Evolutionary conservation across 768 basidiomycete genomes (phyloP).

Genomic region (Saitozyma podzolica): DNA sequence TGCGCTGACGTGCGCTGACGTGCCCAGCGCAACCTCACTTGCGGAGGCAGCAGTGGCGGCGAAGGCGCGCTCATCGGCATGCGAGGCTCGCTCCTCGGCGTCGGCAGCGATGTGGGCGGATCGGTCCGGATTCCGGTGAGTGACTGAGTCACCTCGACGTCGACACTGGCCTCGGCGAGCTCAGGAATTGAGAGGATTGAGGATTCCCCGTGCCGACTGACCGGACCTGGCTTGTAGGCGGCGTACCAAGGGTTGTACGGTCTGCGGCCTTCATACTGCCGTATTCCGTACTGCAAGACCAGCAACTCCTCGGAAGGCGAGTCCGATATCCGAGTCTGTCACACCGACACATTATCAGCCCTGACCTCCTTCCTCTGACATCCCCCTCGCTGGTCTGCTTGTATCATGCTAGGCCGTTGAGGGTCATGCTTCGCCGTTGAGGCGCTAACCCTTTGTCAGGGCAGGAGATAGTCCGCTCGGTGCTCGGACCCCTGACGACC

Average conservation of each 20-base stretch:
- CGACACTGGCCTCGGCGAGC: conserved; percentile 2
- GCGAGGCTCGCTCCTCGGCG: conserved; percentile 34
- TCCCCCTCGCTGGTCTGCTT: too few relatives aligned
- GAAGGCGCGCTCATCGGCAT: conserved; percentile 46
- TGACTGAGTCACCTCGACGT: not conserved
- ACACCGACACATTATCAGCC: too few relatives aligned
- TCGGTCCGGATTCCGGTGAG: conserved; percentile 11
- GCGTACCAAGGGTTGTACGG: too few relatives aligned
- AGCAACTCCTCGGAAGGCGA: too few relatives aligned
- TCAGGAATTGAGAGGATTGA: not conserved
- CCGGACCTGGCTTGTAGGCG: too few relatives aligned
- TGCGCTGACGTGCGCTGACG: too few relatives aligned
- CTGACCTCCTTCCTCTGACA: too few relatives aligned
- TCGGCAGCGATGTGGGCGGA: conserved; percentile 28
- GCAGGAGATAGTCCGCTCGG: conserved; percentile 68
- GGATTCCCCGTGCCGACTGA: not conserved
- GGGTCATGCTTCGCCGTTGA: too few relatives aligned
- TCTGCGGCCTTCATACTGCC: too few relatives aligned
- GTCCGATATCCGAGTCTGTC: too few relatives aligned
- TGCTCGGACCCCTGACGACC: conserved; percentile 70
- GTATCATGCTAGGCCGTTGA: too few relatives aligned
- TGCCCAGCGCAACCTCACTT: conserved; percentile 55
- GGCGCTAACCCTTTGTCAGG: conserved; percentile 52
- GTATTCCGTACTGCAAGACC: too few relatives aligned
- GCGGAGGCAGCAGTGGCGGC: conserved; percentile 42